A percentile compares a stretch with the other conserved stretches of the same genome.
phyloP scores from a whole-genome alignment of 257 asterid species.

The Henckelia pumila region DNA sequence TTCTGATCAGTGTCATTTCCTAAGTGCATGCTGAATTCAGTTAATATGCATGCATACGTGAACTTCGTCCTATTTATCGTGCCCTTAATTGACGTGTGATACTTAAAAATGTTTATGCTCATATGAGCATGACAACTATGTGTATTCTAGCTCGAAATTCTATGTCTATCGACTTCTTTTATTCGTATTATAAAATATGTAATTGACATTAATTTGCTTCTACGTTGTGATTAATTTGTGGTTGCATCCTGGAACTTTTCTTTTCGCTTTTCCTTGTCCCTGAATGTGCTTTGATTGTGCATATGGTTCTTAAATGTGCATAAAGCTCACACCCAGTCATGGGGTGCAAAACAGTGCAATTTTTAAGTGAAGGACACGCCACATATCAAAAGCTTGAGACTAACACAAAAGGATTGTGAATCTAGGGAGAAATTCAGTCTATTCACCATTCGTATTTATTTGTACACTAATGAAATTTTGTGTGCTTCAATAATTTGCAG shows the following conservation, averaged over 20 bases:
- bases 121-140: neutral
- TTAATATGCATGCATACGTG: neutral
- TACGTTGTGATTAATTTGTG: neutral
- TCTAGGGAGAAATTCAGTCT: neutral
- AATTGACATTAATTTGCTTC: constrained; percentile 5
- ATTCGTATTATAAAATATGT: neutral
- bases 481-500: neutral
- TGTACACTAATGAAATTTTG: neutral
- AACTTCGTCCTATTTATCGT: neutral
- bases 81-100: neutral
- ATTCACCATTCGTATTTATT: neutral
- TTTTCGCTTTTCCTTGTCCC: neutral
- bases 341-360: neutral
- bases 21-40: neutral
- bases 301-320: neutral
- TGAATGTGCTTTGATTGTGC: neutral
- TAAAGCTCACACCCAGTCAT: neutral
- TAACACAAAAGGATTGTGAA: neutral
- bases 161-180: neutral
- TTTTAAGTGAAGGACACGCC: neutral
- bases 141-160: neutral
- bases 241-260: constrained; percentile 2
- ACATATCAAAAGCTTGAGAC: neutral
- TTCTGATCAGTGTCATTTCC: neutral
- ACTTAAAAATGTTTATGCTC: neutral